Conservation (phyloP, 2,329 filamentous ascomycete genomes). For the Sporothrix globosa region DNA sequence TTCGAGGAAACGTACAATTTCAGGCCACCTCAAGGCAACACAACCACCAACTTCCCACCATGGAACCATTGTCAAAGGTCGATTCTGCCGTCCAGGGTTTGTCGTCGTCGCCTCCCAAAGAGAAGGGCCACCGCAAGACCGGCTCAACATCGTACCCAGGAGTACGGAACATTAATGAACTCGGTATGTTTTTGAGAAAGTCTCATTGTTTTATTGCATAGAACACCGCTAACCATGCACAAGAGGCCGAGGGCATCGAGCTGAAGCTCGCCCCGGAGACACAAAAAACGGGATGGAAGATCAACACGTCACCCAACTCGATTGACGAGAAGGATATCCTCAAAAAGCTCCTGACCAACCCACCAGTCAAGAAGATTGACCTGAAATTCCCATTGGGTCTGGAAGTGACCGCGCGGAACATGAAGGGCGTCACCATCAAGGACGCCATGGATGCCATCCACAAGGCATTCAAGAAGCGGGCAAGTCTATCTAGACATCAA, state of each 20-base stretch:
- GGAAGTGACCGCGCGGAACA: conserved; percentile 84
- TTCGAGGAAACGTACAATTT: background rate
- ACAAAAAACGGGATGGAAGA: conserved; percentile 89
- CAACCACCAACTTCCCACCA: conserved; percentile 38
- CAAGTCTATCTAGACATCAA: conserved; percentile 49
- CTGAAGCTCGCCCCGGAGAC: conserved; percentile 79
- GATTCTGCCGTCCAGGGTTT: conserved; percentile 88
- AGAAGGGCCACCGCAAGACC: conserved; percentile 54
- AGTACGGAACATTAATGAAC: conserved; percentile 80
- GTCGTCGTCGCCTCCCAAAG: conserved; percentile 67
- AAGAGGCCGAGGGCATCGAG: conserved; percentile 74
- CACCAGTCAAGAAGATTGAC: conserved; percentile 91
- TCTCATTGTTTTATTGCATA: background rate
- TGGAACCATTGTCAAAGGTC: conserved; percentile 76
- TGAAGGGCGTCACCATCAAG: conserved; percentile 96
- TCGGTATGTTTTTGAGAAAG: conserved; percentile 63
- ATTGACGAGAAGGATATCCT: conserved; percentile 84
- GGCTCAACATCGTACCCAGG: conserved; percentile 68
- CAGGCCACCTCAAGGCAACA: background rate
- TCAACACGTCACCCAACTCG: conserved; percentile 79
- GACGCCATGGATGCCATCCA: conserved; percentile 93
- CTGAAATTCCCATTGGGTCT: conserved; percentile 87
- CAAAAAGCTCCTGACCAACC: conserved; percentile 77
- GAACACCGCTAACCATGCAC: background rate
- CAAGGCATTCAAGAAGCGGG: conserved; percentile 97